Conservation (phyloP, 2,329 filamentous ascomycete genomes). For the Fusarium veterinarium region DNA sequence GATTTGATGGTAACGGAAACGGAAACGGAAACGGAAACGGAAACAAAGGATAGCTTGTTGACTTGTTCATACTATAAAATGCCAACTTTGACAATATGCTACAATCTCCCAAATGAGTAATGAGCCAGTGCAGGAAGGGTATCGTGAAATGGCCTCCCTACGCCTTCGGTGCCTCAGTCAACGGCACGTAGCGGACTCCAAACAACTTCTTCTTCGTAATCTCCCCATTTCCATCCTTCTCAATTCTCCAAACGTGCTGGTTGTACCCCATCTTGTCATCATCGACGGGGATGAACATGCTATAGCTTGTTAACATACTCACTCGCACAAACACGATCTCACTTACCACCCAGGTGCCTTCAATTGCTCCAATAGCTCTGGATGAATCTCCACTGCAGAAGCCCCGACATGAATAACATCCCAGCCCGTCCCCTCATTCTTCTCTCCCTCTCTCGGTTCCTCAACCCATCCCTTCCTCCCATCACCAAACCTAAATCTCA, state of each 20-base stretch:
- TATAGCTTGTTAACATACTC: slow-evolving; percentile 36
- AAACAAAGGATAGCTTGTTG: background rate
- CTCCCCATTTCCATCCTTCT: slow-evolving; percentile 75
- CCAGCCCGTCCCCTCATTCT: slow-evolving; percentile 70
- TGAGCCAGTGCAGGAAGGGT: background rate
- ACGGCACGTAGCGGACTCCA: slow-evolving; percentile 80
- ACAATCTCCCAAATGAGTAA: background rate
- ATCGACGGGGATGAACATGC: slow-evolving; percentile 83
- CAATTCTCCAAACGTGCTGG: slow-evolving; percentile 79
- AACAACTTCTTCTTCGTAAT: slow-evolving; percentile 72
- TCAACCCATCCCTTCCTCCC: slow-evolving; percentile 73
- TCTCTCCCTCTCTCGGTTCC: slow-evolving; percentile 55
- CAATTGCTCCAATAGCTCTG: slow-evolving; percentile 80
- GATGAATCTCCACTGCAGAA: slow-evolving; percentile 79
- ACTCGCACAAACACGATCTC: too few species aligned
- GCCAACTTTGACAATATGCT: background rate
- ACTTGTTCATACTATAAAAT: background rate
- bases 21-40: background rate
- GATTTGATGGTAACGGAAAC: background rate
- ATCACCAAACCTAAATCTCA: slow-evolving; percentile 81
- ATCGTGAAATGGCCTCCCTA: background rate
- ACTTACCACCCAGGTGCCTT: slow-evolving; percentile 75
- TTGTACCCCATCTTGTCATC: slow-evolving; percentile 57
- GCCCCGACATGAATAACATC: slow-evolving; percentile 97
- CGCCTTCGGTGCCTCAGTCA: slow-evolving; percentile 73